Base-by-base conservation (phyloP, 192 early-diverging fungal genomes). In the Geranomyces variabilis region DNA sequence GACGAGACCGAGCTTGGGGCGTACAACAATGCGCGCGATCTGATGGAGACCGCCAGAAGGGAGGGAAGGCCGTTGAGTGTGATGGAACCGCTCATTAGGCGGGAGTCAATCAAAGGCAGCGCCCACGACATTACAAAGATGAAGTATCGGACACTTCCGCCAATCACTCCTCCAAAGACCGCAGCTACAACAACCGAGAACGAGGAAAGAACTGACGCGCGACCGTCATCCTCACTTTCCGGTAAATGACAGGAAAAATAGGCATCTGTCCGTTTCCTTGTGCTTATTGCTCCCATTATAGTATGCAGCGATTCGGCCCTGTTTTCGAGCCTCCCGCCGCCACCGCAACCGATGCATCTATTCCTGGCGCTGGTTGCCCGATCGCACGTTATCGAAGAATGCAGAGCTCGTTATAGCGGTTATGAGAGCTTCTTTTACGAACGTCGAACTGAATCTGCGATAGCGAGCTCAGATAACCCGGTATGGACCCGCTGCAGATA, bases 1-100 rank as follows among this genome's bases (percentile, higher is more conserved):
- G 83, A 87, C 65, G 79, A 83, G 64, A 79, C 80, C 8, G 74
- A 79, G 41, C 74, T 79, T 65, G 84, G 13, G 0, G 53, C 45
- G 6, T 83, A 75, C 69, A 69, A 77, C 24, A 47, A 61, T 4
- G 47, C 67, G 26, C 30, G 70, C 44, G 75, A 74, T 41, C 43
- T 59, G 7, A 45, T 78, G 14, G 67, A 69, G 13, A 72, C 70
- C 17, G 81, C 81, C 17, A 46, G 73, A 45, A 62, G 76, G 41
- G 78, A 77, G 45, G 76, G 78, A 10, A 48, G 78, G 19, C 67
- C 60, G 5, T 45, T 75, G 51, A 75, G 67, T 43, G 62, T 70
- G 12, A 47, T 66, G 30, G 66, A 51, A 34, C 68, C 68, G 15
- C 19, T 57, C 14, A n/a, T 60, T 17, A 8, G 68, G 41, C 30